Evolutionary conservation across 169 alveolate species (phyloP).

Genomic region (Cryptosporidium canis): DNA sequence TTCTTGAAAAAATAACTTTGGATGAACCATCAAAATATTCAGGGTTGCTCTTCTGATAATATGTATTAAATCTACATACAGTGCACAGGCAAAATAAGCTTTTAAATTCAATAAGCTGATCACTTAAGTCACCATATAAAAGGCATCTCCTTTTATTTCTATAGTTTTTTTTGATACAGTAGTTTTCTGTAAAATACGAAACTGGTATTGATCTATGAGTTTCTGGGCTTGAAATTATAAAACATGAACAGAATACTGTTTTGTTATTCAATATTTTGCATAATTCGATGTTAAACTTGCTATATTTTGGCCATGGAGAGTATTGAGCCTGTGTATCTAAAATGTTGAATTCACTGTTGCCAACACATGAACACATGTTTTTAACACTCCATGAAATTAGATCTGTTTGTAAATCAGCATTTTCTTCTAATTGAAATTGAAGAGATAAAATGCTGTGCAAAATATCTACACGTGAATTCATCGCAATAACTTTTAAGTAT

Average conservation of each 20-base stretch:
- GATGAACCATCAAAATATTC: slow-evolving; percentile 4
- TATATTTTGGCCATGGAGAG: slow-evolving; percentile 4
- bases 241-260: neutral
- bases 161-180: neutral
- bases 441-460: neutral
- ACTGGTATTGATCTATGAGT: slow-evolving; percentile 6
- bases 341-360: neutral
- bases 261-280: neutral
- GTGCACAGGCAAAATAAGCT: slow-evolving; percentile 19
- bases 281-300: slow-evolving; percentile 1
- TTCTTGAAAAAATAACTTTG: neutral
- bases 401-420: neutral
- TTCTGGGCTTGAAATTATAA: slow-evolving; percentile 4
- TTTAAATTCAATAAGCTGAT: neutral
- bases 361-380: neutral
- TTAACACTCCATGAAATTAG: neutral
- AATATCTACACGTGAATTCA: neutral
- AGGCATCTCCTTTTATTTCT: neutral
- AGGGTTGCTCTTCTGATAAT: neutral
- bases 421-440: neutral
- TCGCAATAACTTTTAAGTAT: neutral
- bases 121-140: slow-evolving; percentile 3
- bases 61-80: slow-evolving; percentile 2
- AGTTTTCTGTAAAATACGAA: slow-evolving; percentile 1
- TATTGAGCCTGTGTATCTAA: neutral